Conservation (phyloP, 2,329 filamentous ascomycete species). For the Helotiales sp. region DNA sequence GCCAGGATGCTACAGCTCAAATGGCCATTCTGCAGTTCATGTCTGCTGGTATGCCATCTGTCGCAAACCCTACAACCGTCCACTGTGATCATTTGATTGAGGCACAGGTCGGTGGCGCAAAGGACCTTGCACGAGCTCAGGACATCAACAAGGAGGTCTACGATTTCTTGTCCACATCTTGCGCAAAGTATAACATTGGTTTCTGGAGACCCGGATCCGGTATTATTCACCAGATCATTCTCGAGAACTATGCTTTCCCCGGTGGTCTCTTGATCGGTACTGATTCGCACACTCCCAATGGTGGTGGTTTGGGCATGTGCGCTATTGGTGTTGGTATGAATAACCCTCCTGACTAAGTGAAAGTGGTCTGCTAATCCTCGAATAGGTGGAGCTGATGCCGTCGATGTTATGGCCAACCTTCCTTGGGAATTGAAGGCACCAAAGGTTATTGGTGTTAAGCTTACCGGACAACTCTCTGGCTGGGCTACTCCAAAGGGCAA, state of each 20-base stretch:
- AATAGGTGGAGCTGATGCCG: conserved; percentile 88
- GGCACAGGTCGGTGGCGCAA: conserved; percentile 88
- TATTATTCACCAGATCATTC: conserved; percentile 98
- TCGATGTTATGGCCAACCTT: conserved; percentile 96
- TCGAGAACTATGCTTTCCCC: conserved; percentile 99
- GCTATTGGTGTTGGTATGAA: conserved; percentile 84
- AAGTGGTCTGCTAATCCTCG: background rate
- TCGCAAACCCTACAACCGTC: conserved; percentile 92
- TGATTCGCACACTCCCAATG: conserved; percentile 97
- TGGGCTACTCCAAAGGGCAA: conserved; percentile 93
- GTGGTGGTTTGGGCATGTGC: conserved; percentile 91
- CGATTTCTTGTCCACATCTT: conserved; percentile 91
- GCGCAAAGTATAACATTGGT: conserved; percentile 99
- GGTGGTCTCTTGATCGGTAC: conserved; percentile 98
- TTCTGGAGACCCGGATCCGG: conserved; percentile 99
- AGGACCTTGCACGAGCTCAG: conserved; percentile 91
- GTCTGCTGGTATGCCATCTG: conserved; percentile 94
- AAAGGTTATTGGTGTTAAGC: conserved; percentile 94
- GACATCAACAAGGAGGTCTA: conserved; percentile 99
- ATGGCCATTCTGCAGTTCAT: conserved; percentile 99
- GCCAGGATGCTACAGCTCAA: conserved; percentile 98
- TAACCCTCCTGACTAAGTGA: too few relatives aligned
- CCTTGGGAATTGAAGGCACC: conserved; percentile 99
- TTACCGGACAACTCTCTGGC: conserved; percentile 86
- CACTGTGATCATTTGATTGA: conserved; percentile 99